Base-by-base conservation (phyloP, 345 rosid species). In the Combretum micranthum region DNA sequence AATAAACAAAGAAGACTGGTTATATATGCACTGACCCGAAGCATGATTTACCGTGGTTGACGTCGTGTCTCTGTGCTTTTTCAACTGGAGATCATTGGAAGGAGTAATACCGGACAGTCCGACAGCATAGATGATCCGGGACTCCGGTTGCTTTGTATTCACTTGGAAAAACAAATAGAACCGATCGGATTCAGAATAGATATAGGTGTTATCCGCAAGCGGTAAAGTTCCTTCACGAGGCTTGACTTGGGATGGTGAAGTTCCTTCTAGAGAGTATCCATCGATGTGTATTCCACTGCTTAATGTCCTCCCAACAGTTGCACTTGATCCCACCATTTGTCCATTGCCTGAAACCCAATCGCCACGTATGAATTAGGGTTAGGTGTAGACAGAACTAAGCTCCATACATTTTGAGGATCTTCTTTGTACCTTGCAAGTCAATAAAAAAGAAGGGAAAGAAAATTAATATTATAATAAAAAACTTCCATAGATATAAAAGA, bases 221-320 rank as follows among this genome's bases (percentile, higher is more conserved):
- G 43, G 47, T 18, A 92, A 63, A 59, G 64, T 77, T 37, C 95
- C 96, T 54, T 73, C 77, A 61, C 84, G 83, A 32, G 80, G 72
- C 1, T 53, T 21, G n/a, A 92, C 96, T 53, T 66, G 64, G 11
- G 13, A 20, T 0, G 92, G 65, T 0, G 55, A 50, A 55, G 58
- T 55, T 2, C 80, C 96, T 2, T 74, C 67, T 3, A n/a, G 80
- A 11, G 57, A 60, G 20, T 88, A 91, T 60, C 42, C 84, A 62
- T 82, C 81, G 2, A 70, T 66, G 0, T 2, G 25, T 10, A 72
- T 56, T 1, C 79, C 77, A 43, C 55, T 67, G 0, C 64, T 6
- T 11, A 89, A 70, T 20, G 82, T 9, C 96, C 96, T 87, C 12
- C 95, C 98, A 7, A 86, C 95, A 57, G 86, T 49, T 0, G 98